Conservation (phyloP, 1,284 basidiomycete genomes). For the Ceraceosorus bombacis region DNA sequence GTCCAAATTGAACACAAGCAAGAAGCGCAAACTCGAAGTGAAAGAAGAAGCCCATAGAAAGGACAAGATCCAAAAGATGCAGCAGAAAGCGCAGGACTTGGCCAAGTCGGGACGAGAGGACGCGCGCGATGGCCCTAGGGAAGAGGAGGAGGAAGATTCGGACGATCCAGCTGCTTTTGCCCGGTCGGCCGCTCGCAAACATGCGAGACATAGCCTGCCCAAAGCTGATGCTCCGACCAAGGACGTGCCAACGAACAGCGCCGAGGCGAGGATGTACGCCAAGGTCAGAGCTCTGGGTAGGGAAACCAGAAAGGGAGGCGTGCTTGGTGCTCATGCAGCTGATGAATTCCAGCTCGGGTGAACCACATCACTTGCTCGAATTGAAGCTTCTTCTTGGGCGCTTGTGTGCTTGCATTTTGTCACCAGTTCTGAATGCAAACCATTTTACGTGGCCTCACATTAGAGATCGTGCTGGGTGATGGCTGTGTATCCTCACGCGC, state of each 20-base stretch:
- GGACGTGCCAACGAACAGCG: constrained; percentile 51
- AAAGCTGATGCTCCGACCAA: constrained; percentile 11
- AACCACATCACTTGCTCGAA: background rate
- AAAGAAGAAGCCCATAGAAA: constrained; percentile 2
- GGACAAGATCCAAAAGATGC: background rate
- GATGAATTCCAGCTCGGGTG: constrained; percentile 43
- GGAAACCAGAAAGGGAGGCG: constrained; percentile 68
- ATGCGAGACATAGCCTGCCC: constrained; percentile 11
- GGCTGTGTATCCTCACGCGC: no score
- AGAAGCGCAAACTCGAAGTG: constrained; percentile 4
- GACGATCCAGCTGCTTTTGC: constrained; percentile 23
- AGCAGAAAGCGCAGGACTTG: constrained; percentile 17
- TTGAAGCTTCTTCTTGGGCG: no score
- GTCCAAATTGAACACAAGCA: background rate
- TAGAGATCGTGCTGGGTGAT: no score
- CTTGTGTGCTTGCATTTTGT: no score
- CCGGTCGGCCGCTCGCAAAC: constrained; percentile 31
- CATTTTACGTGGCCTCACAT: no score
- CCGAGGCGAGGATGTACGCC: constrained; percentile 77
- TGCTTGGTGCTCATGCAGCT: constrained; percentile 65
- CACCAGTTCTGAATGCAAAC: no score
- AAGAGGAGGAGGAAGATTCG: constrained; percentile 4
- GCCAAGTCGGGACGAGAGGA: constrained; percentile 9
- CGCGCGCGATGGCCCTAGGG: constrained; percentile 8
- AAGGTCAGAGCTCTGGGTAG: constrained; percentile 78